Percentiles rank a stretch among this genome's conserved stretches.
Conservation (phyloP, 306 rosid species). For the Sophora flavescens region DNA sequence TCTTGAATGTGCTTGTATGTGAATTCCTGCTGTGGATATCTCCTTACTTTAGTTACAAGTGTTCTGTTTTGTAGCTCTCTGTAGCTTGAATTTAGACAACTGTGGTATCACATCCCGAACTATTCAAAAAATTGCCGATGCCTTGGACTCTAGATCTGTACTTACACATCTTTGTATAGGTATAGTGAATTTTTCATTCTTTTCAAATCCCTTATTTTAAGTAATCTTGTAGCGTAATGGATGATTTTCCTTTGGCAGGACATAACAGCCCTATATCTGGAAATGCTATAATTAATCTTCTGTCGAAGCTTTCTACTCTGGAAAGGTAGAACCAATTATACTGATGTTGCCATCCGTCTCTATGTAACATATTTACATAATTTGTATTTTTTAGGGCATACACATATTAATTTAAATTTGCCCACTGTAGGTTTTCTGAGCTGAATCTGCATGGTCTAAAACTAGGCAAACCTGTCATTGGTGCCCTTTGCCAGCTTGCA, state of each 20-base stretch:
- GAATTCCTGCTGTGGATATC: constrained; percentile 14
- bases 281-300: constrained; percentile 67
- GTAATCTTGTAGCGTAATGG: constrained; percentile 29
- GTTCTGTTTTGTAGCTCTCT: constrained; percentile 64
- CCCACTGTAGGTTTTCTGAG: constrained; percentile 71
- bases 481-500: constrained; percentile 75
- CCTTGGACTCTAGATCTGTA: constrained; percentile 64
- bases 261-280: constrained; percentile 78
- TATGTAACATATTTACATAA: constrained; percentile 21
- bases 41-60: constrained; percentile 39
- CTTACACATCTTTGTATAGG: constrained; percentile 86
- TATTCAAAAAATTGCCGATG: constrained; percentile 77
- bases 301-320: constrained; percentile 74
- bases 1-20: constrained; percentile 39
- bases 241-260: constrained; percentile 62
- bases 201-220: constrained; percentile 18
- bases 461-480: constrained; percentile 78
- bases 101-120: constrained; percentile 88
- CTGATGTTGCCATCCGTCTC: constrained; percentile 35
- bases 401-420: constrained; percentile 18
- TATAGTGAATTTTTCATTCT: constrained; percentile 44
- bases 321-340: constrained; percentile 63
- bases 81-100: constrained; percentile 81
- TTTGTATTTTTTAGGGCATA: constrained; percentile 23
- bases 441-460: constrained; percentile 82